A percentile compares a stretch with the other conserved stretches of the same genome.
Conservation (phyloP, 225 moss, liverwort and hornwort genomes). For the Polytrichum commune region DNA sequence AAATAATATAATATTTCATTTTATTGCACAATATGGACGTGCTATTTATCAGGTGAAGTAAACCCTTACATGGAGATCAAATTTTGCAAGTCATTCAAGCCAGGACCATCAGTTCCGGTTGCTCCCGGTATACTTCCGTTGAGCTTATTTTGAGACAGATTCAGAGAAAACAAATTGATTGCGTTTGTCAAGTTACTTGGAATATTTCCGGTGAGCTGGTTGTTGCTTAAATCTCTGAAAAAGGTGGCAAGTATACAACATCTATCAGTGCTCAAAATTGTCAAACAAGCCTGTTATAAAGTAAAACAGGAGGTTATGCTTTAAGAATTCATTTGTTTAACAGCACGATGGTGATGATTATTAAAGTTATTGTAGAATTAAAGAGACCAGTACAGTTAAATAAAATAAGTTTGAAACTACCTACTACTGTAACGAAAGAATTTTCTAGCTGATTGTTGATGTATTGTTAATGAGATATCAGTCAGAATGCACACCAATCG, state of each 20-base stretch:
- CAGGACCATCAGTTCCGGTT: neutral
- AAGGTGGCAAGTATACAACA: neutral
- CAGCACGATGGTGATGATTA: neutral
- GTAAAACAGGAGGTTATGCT: no score
- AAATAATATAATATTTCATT: no score
- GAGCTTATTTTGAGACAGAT: constrained; percentile 12
- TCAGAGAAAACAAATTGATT: neutral
- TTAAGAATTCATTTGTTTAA: neutral
- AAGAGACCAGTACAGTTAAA: neutral
- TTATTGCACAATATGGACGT: no score
- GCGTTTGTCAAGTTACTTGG: constrained; percentile 12
- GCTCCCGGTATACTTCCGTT: constrained; percentile 5
- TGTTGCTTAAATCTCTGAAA: constrained; percentile 24
- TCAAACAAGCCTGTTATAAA: neutral
- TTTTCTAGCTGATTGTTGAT: no score
- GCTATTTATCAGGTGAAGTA: no score
- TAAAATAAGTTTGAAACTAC: neutral
- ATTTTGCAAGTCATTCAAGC: neutral
- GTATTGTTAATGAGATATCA: no score
- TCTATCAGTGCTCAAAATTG: neutral
- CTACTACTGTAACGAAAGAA: neutral
- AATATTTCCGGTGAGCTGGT: constrained; percentile 12
- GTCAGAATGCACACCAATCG: no score
- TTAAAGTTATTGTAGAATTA: neutral
- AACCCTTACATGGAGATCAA: constrained; percentile 11